Conservation (phyloP, 805 yeast genomes). For the Metschnikowia shivogae region DNA sequence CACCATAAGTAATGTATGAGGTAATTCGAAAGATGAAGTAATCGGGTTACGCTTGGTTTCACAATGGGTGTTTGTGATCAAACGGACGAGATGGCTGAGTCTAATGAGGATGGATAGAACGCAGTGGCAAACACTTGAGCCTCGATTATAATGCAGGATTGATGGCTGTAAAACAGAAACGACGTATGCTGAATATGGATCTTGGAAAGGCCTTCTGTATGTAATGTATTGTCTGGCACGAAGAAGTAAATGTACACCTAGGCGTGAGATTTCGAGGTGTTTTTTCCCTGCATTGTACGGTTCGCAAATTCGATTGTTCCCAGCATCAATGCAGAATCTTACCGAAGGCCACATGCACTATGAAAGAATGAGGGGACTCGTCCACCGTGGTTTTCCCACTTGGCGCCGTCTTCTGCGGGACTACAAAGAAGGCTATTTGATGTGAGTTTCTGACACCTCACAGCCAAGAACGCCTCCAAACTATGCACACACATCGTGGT, state of each 20-base stretch:
- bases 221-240: neutral
- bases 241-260: neutral
- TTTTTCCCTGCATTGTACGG: constrained; percentile 5
- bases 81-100: neutral
- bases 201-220: too few species aligned
- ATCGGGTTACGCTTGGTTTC: neutral
- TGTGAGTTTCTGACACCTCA: too few species aligned
- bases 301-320: constrained; percentile 3
- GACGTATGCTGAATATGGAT: too few species aligned
- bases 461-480: too few species aligned
- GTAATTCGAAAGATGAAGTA: too few species aligned
- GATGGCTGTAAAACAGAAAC: neutral
- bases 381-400: too few species aligned
- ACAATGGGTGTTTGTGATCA: neutral
- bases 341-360: neutral
- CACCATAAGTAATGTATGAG: neutral
- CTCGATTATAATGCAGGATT: neutral
- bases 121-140: neutral
- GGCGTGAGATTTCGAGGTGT: constrained; percentile 4
- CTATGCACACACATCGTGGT: too few species aligned
- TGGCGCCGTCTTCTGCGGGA: too few species aligned
- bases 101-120: neutral
- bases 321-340: neutral
- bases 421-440: too few species aligned
- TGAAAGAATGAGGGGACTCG: too few species aligned